Percentiles rank a stretch among this genome's conserved stretches.
phyloP scores from a whole-genome alignment of 1,284 basidiomycete genomes.

The Albatrellus sp. region DNA sequence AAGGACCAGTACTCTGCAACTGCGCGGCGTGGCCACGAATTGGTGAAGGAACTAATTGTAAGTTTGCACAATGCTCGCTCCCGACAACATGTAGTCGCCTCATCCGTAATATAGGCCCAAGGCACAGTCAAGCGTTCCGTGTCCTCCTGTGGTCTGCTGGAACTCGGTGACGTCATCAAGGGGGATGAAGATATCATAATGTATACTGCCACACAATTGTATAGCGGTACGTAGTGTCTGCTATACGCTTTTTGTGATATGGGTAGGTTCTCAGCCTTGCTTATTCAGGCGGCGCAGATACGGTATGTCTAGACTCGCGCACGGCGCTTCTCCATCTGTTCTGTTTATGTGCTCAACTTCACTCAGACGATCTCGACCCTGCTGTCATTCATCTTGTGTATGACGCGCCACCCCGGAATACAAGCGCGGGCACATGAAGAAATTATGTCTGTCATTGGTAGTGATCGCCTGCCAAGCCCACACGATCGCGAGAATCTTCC shows the following conservation, averaged over 20 bases:
- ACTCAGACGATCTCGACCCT: slow-evolving; percentile 29
- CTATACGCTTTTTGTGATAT: neutral
- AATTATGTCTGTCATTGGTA: slow-evolving; percentile 26
- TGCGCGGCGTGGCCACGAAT: too few species aligned
- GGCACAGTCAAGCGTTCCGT: too few species aligned
- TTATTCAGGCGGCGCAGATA: neutral
- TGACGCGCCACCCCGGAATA: slow-evolving; percentile 27
- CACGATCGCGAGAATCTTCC: slow-evolving; percentile 25
- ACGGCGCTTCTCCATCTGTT: neutral
- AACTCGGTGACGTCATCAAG: too few species aligned
- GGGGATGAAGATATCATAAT: neutral
- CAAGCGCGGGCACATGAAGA: slow-evolving; percentile 28
- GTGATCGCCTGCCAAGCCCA: slow-evolving; percentile 26
- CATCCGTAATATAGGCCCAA: too few species aligned
- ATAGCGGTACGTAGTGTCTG: neutral
- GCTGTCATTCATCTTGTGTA: slow-evolving; percentile 25
- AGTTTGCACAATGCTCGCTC: too few species aligned
- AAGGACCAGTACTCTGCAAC: too few species aligned
- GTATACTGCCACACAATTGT: neutral
- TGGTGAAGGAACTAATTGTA: too few species aligned
- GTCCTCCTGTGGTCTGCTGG: too few species aligned
- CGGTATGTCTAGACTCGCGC: neutral
- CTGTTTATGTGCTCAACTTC: neutral
- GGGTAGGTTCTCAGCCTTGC: neutral
- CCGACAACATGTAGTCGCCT: too few species aligned